Evolutionary conservation across 2,329 filamentous ascomycete genomes (phyloP), one percentile per base, ranked within the genome.

Genomic region (Hymenoscyphus infarciens): DNA sequence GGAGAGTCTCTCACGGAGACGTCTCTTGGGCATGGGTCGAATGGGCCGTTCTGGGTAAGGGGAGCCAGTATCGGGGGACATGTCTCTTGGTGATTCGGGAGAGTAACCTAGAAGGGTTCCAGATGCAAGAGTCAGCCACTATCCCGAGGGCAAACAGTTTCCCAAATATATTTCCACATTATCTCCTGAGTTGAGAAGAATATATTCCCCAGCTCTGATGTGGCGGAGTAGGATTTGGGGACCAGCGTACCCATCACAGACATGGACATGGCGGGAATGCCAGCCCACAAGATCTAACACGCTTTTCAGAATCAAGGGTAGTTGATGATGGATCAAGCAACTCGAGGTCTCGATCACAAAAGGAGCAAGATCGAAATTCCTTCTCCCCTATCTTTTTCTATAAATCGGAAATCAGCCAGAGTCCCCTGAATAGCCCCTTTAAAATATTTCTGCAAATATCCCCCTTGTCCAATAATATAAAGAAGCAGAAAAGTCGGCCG

Each of bases 41-140:
- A 99, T 99, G 65, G 94, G 90, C 76, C 95, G 88, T 74, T 96
- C 91, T 68, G 92, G 92, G 75, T 91, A 96, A 64, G 90, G 86
- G 64, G 92, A 95, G 67, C 87, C 83, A 63, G 89, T 89, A 80
- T 97, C 92, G 68, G 87, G 80, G 72, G 85, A 86, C 84, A 88
- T 87, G 56, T 74, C 71, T 70, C 69, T 77, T 77, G 74, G 70
- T 68, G 69, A 73, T 67, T 70, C 67, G 59, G 71, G 70, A 53
- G 69, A 71, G 63, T 70, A 72, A 59, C 70, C 72, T 73, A 68
- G 25, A 35, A 33, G 11, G 25, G 53, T 56, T 31, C 31, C 53
- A 57, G 27, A 31, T 49, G n/a, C 33, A 53, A 19, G 39, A 58
- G 62, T 69, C 60, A 70, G 67, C 67, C 31, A 65, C 54, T 54